Base-by-base conservation (phyloP, 257 asterid genomes). In the Solanum ossicruentum region DNA sequence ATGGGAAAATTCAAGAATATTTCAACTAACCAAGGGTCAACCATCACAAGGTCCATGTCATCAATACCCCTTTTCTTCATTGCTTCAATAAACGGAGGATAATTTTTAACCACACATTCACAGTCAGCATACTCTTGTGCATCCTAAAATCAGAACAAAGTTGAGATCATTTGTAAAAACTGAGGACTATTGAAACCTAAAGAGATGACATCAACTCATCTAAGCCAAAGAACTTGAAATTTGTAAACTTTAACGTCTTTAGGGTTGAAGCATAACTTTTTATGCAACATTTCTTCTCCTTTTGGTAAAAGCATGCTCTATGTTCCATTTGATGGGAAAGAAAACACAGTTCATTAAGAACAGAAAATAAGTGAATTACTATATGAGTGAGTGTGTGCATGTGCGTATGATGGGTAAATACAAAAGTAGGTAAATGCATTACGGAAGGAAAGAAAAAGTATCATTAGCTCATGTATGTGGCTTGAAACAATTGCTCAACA, bases 1-100 rank as follows among this genome's bases (percentile, higher is more conserved):
- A 82, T 70, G 26, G 15, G 28, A 45, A 56, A 12, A 67, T 26
- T 20, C 16, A 80, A 23, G 69, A 41, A 32, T 45, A 78, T 43
- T 49, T 81, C 84, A 80, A 90, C 97, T 87, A 84, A 96, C 99
- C 99, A 96, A 11, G 97, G 93, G 92, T 96, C 99, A 88, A 96
- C 99, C 99, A 96, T 96, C 89, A 96, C 99, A 85, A 97, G 94
- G 86, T 97, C 98, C 98, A 97, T 93, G 85, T 97, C 98, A 88
- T 97, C 98, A 84, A 97, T 94, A 32, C 99, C 99, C 96, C 99
- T 93, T 91, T 91, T 97, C 93, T 92, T 97, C 99, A 97, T 95
- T 88, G 98, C 99, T 83, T 97, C 98, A 63, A 87, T 89, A 88
- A 97, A 95, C 47, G 98, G 98, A 86, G 97, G 98, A 87, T 91